phyloP scores from a whole-genome alignment of 148 eudicot genomes.

The Selenicereus undatus region DNA sequence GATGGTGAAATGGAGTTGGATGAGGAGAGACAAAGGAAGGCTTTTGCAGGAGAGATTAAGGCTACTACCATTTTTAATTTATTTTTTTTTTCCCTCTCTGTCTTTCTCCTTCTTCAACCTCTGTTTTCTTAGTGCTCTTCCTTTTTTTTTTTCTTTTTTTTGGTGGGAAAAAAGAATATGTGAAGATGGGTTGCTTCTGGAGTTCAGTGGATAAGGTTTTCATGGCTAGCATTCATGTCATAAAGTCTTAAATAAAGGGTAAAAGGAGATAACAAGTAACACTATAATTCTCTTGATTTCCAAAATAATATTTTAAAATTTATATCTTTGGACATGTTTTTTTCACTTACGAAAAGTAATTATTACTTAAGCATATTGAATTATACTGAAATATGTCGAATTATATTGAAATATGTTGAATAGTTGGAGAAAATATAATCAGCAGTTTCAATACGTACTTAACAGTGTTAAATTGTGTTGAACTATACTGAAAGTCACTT shows the following conservation, averaged over 20 bases:
- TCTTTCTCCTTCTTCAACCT: constrained; percentile 2
- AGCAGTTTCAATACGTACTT: too few relatives aligned
- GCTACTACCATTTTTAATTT: constrained; percentile 58
- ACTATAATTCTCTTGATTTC: too few relatives aligned
- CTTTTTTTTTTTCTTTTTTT: background rate
- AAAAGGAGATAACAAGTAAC: background rate
- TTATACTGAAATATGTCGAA: too few relatives aligned
- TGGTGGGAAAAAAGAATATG: constrained; percentile 20
- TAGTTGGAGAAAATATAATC: too few relatives aligned
- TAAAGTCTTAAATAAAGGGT: too few relatives aligned
- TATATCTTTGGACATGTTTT: too few relatives aligned
- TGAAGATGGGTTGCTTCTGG: constrained; percentile 19
- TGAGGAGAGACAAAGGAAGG: constrained; percentile 47
- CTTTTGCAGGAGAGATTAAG: constrained; percentile 43
- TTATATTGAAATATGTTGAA: too few relatives aligned
- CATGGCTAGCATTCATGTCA: constrained; percentile 3
- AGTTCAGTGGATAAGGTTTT: constrained; percentile 40
- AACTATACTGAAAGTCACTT: too few relatives aligned
- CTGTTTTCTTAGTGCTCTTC: background rate
- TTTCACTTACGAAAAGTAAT: too few relatives aligned
- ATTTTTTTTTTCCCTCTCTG: background rate
- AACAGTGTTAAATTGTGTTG: too few relatives aligned
- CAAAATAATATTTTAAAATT: too few relatives aligned
- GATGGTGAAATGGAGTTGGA: constrained; percentile 40
- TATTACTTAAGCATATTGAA: too few relatives aligned